Base-by-base conservation (phyloP, 2,329 filamentous ascomycete genomes). In the Sarocladiaceae sp. region DNA sequence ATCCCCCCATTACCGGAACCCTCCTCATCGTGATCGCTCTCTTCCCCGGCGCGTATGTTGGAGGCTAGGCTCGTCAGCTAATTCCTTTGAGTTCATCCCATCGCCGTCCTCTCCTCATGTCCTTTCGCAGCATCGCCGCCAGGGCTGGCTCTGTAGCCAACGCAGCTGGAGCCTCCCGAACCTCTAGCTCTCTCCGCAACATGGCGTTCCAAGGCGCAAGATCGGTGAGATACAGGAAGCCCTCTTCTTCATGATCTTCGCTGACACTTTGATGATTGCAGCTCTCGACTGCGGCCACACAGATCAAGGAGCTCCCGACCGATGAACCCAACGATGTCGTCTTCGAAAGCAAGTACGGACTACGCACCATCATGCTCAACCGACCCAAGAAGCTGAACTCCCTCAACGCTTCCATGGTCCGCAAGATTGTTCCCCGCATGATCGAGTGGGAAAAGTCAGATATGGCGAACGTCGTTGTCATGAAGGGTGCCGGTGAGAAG, bases 381-480 rank as follows among this genome's bases (percentile, higher is more conserved):
- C 83, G 93, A 47, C 93, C 91, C 5, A 75, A 78, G 60, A 95
- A 96, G 70, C 77, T 89, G 62, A 97, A 98, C 68, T 85, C 91
- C 20, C 80, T 98, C 53, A 90, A 94, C 64, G 86, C 76, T 43
- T 96, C 90, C 47, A 98, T 98, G 94, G 86, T 85, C 50, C 80
- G 87, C 57, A 97, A 98, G 70, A 97, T 98, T 55, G 72, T 89
- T 37, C 90, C 91, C 18, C 80, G 93, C 46, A 65, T 98, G 59
- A 74, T 87, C 58, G 91, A 97, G 72, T 98, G 90, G 90, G 81
- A 87, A 58, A 93, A 94, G 67, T 97, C 91, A 21, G 84, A 95
- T 59, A 74, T 98, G 69, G 90, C 93, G 45, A 95, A 95, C 63
- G 81, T 97, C 6, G 70, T 98, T 46, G 78, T 98, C 53, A 83